phyloP scores from a whole-genome alignment of 441 rosid species.

The Geranium incanum region DNA sequence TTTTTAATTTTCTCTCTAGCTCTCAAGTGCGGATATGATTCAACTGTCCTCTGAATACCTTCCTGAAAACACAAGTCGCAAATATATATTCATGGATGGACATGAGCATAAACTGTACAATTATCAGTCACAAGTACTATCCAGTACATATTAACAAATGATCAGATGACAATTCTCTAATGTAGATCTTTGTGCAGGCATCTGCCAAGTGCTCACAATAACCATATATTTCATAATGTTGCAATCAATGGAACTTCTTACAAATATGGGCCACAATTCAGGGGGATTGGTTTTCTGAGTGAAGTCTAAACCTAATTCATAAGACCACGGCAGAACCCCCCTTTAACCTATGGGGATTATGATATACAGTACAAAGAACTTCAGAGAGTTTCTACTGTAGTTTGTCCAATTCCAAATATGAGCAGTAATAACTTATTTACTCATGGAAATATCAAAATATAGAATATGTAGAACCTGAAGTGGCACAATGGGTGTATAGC shows the following conservation, averaged over 20 bases:
- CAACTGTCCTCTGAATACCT: slow-evolving; percentile 63
- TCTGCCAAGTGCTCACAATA: background rate
- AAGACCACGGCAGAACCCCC: background rate
- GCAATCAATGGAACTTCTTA: background rate
- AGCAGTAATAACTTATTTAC: slow-evolving; percentile 3
- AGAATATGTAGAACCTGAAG: slow-evolving; percentile 51
- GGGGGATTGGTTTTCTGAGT: background rate
- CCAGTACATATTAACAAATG: slow-evolving; percentile 4
- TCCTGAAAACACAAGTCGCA: slow-evolving; percentile 45
- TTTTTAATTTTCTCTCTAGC: slow-evolving; percentile 45
- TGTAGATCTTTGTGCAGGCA: background rate
- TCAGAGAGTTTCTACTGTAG: background rate
- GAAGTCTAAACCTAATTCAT: background rate
- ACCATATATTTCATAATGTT: background rate
- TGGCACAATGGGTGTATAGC: slow-evolving; percentile 63
- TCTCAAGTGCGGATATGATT: slow-evolving; percentile 58
- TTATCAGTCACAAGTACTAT: background rate
- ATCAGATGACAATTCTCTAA: slow-evolving; percentile 2
- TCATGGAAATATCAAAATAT: slow-evolving; percentile 10
- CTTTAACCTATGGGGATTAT: slow-evolving; percentile 1
- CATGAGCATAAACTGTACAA: background rate
- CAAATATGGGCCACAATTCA: background rate
- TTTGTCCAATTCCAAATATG: slow-evolving; percentile 15
- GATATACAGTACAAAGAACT: slow-evolving; percentile 7
- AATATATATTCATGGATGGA: background rate